Conservation (phyloP, 108 stramenopile genomes). For the Skeletonema marinoi region DNA sequence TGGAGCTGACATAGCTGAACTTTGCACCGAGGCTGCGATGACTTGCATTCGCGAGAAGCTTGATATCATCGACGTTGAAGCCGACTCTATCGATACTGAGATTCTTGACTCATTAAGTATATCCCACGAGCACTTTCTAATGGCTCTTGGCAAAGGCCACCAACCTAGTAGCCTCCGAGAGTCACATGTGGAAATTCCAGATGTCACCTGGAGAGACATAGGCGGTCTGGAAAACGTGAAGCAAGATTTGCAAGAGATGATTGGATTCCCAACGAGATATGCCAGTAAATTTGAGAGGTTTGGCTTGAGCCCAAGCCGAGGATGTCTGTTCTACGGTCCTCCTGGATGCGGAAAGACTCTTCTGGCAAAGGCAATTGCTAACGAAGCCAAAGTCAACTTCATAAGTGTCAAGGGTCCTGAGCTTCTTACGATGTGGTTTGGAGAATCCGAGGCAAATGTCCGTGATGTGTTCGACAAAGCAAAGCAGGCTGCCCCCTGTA, state of each 20-base stretch:
- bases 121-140: conserved; percentile 82
- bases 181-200: conserved; percentile 78
- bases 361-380: conserved; percentile 96
- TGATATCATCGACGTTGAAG: conserved; percentile 83
- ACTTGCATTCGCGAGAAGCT: conserved; percentile 83
- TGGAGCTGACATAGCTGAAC: conserved; percentile 97
- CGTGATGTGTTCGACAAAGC: conserved; percentile 90
- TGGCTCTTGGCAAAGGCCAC: conserved; percentile 65
- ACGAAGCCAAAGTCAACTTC: conserved; percentile 97
- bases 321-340: conserved; percentile 94
- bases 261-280: conserved; percentile 95
- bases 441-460: conserved; percentile 96
- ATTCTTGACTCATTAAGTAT: conserved; percentile 82
- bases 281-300: conserved; percentile 89
- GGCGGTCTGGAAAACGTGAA: conserved; percentile 98
- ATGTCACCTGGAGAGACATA: conserved; percentile 97
- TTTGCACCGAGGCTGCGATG: conserved; percentile 99
- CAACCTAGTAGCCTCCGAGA: conserved; percentile 26
- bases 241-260: conserved; percentile 93
- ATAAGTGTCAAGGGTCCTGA: conserved; percentile 96
- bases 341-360: conserved; percentile 93
- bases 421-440: conserved; percentile 95
- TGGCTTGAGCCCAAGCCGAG: conserved; percentile 88
- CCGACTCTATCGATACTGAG: conserved; percentile 78
- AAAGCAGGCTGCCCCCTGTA: conserved; percentile 82